Evolutionary conservation across 306 rosid species (phyloP), one percentile per base, ranked within the genome.

Genomic region (Senna tora): DNA sequence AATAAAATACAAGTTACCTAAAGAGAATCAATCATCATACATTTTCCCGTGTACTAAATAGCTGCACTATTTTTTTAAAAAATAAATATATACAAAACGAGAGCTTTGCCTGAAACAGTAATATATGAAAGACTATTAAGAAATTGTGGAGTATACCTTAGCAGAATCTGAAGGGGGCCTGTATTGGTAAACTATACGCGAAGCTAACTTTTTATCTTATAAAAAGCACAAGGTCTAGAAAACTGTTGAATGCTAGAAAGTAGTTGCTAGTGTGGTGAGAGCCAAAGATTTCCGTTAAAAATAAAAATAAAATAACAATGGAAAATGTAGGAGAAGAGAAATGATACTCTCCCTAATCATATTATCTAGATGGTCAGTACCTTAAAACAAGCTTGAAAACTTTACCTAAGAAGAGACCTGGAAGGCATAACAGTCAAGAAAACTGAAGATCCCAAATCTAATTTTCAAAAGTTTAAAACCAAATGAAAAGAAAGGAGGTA

Each of bases 141-240:
- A 41, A 42, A 15, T 11, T 15, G 19, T 67, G 52, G 13, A 5
- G 69, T 56, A 45, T 53, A 68, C 69, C 55, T 56, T 76, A 65
- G 53, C 51, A 67, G 67, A 38, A 65, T 50, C 39, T 33, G 41
- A 57, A 57, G 65, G 61, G 50, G 53, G 54, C 28, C 32, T 41
- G 34, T 38, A 53, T 19, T 63, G 46, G 61, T 65, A 67, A 45
- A 65, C 17, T 16, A 73, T 36, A n/a, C 51, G 68, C 22, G 0
- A 54, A 54, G 10, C 9, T 41, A 41, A 41, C 7, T 38, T 17
- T 38, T 25, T 38, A 19, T 22, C 49, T 21, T 52, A 21, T 73
- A 74, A 63, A 41, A 66, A 22, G 17, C 30, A 74, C 13, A 60
- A 53, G 75, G 53, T 71, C 45, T 19, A 30, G 20, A 60, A 65